These are phyloP conservation scores for Trichocladium antarcticum DNA, from an alignment of 495 filamentous ascomycete genomes.

Conservation along the genomic window DNA sequence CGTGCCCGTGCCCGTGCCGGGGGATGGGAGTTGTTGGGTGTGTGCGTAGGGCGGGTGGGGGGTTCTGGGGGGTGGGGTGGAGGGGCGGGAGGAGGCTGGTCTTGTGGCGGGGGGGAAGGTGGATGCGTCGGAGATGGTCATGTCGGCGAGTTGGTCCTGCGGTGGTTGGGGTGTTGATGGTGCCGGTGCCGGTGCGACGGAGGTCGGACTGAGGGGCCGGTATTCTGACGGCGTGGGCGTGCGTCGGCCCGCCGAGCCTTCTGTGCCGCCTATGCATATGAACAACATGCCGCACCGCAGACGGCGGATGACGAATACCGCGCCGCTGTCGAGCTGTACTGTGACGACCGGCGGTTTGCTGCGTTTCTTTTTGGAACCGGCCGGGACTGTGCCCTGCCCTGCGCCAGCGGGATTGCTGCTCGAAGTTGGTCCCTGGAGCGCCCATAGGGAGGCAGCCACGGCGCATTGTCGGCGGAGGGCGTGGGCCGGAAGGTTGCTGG, in stretches of 20 bases:
- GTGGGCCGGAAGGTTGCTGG: conserved; percentile 30
- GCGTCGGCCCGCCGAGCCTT: background rate
- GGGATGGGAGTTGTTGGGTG: conserved; percentile 4
- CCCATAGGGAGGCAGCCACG: conserved; percentile 40
- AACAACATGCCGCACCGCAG: conserved; percentile 43
- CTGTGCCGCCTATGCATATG: conserved; percentile 40
- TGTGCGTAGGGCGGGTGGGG: background rate
- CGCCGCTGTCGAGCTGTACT: conserved; percentile 35
- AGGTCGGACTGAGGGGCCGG: background rate
- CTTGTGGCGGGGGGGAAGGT: background rate
- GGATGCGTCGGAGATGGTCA: background rate
- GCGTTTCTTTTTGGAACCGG: background rate
- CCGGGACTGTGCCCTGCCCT: background rate
- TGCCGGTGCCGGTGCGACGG: background rate
- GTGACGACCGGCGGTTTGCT: conserved; percentile 25
- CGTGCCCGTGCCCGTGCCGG: background rate
- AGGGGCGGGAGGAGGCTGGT: background rate
- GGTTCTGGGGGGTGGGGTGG: background rate
- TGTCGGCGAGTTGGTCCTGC: background rate
- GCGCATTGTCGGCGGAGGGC: conserved; percentile 38
- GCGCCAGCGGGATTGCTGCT: too few species aligned
- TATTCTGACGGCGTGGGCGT: background rate
- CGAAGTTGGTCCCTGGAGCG: conserved; percentile 22
- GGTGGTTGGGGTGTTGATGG: background rate
- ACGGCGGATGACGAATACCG: conserved; percentile 38